A percentile compares a stretch with the other conserved stretches of the same genome.
Evolutionary conservation across 805 yeast genomes (phyloP).

Genomic region (Starmerella stellata): DNA sequence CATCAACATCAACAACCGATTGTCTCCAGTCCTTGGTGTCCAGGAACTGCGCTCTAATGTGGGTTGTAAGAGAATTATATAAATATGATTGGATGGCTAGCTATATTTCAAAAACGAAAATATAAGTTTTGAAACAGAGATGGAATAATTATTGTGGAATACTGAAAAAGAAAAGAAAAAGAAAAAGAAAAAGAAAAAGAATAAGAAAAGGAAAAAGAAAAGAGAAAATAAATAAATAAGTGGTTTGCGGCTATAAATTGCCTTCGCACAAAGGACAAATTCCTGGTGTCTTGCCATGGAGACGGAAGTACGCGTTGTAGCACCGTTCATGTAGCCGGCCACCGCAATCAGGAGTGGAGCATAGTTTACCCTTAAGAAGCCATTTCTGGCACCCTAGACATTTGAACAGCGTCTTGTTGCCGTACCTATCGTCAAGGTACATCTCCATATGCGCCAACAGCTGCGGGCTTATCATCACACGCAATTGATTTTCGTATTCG

Average conservation of each 20-base stretch:
- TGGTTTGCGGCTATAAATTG: neutral
- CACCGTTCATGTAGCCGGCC: slow-evolving; percentile 13
- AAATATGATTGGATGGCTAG: no score
- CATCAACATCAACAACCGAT: no score
- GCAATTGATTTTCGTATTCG: neutral
- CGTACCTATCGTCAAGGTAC: slow-evolving; percentile 7
- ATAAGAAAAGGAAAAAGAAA: no score
- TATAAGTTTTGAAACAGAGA: no score
- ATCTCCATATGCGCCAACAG: slow-evolving; percentile 8
- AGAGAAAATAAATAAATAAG: no score
- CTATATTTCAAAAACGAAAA: no score
- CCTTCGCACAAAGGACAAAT: slow-evolving; percentile 7
- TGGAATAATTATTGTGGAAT: no score
- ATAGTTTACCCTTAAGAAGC: slow-evolving; percentile 11
- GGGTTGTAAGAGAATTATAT: no score
- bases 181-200: no score
- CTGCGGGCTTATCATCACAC: slow-evolving; percentile 6
- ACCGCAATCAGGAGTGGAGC: slow-evolving; percentile 7
- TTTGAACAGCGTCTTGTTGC: slow-evolving; percentile 6
- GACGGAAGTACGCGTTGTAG: slow-evolving; percentile 8
- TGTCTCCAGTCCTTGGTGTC: no score
- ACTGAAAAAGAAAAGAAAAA: no score
- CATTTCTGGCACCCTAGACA: slow-evolving; percentile 13
- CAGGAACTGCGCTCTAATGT: no score
- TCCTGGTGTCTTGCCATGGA: slow-evolving; percentile 2